Conservation (phyloP, 78 protist genomes). For the slime mould (Dictyostelium discoideum) region dicty_2.7 NC_007088.5:3673501-3674000, state of each 20-base stretch:
- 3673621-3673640: background rate
- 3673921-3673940: background rate
- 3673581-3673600: too few relatives aligned
- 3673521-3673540: background rate
- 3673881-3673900: background rate
- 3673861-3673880: background rate
- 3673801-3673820: constrained; percentile 15
- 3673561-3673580: too few relatives aligned
- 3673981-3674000: background rate
- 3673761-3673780: constrained; percentile 52
- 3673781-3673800: constrained; percentile 42
- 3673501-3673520: constrained; percentile 83
- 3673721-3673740: constrained; percentile 77
- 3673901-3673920: background rate
- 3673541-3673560: too few relatives aligned
- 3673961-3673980: background rate
- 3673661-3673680: constrained; percentile 46
- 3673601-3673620: background rate
- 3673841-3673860: background rate
- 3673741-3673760: constrained; percentile 79
- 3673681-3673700: constrained; percentile 72
- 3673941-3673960: background rate
- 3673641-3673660: constrained; percentile 70
- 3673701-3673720: constrained; percentile 79
- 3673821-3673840: background rate